Conservation (phyloP, 169 alveolate species). For the Eimeria nieschulzi region DNA sequence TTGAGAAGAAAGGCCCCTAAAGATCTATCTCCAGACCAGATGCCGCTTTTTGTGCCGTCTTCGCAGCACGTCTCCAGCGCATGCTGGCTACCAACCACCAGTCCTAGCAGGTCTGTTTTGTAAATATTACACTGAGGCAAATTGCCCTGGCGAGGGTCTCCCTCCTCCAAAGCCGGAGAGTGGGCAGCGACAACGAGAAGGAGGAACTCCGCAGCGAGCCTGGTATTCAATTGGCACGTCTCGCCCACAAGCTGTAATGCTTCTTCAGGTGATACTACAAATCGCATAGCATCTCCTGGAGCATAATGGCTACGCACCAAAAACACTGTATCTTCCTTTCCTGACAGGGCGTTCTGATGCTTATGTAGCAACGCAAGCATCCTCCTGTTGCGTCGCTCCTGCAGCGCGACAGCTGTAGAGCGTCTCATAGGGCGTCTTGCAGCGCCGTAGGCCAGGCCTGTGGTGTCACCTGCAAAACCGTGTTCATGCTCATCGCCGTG, state of each 20-base stretch:
- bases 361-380: background rate
- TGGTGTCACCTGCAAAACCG: no score
- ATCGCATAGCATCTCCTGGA: background rate
- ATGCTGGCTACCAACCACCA: background rate
- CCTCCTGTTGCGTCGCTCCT: constrained; percentile 6
- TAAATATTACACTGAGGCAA: background rate
- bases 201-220: background rate
- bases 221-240: background rate
- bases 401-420: constrained; percentile 26
- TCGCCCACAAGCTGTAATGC: background rate
- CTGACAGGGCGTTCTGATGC: background rate
- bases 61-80: constrained; percentile 4
- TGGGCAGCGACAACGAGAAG: constrained; percentile 1
- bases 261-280: background rate
- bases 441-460: no score
- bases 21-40: background rate
- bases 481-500: no score
- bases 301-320: background rate
- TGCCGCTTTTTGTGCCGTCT: background rate
- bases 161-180: background rate
- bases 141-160: background rate
- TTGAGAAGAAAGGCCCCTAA: background rate
- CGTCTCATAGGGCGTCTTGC: background rate
- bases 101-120: constrained; percentile 14
- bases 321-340: constrained; percentile 1